Conservation (phyloP, 768 basidiomycete genomes). For the Xerocomellus intermedius region DNA sequence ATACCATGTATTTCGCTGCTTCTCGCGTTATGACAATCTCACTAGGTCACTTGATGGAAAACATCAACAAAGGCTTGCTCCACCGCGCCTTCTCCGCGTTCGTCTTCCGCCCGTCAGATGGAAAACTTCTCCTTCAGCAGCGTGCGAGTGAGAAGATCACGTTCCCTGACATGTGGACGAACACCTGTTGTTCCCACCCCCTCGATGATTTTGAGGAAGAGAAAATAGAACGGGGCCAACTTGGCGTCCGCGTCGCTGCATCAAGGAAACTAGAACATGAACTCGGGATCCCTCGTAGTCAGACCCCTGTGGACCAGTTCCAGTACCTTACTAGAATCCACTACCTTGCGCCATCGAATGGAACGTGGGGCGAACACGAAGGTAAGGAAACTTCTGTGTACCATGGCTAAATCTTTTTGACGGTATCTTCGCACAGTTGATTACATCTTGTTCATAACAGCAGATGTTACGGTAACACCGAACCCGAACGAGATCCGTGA, state of each 20-base stretch:
- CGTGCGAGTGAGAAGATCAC: constrained; percentile 99
- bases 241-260: constrained; percentile 87
- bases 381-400: constrained; percentile 44
- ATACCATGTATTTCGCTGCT: constrained; percentile 12
- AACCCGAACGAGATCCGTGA: constrained; percentile 93
- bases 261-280: constrained; percentile 96
- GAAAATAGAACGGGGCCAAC: constrained; percentile 71
- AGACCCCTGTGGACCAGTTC: constrained; percentile 82
- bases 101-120: constrained; percentile 91
- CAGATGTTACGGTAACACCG: constrained; percentile 76
- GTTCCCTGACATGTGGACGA: constrained; percentile 99
- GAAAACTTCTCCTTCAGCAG: constrained; percentile 90
- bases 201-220: constrained; percentile 88
- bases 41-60: constrained; percentile 91
- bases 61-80: constrained; percentile 89
- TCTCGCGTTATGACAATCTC: neutral
- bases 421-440: constrained; percentile 63
- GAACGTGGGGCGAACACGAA: constrained; percentile 98
- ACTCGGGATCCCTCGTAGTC: constrained; percentile 79
- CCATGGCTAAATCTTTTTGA: constrained; percentile 1
- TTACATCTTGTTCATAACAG: constrained; percentile 94
- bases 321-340: constrained; percentile 96
- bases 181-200: constrained; percentile 98
- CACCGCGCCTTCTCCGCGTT: constrained; percentile 99
- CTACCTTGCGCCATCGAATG: constrained; percentile 91